phyloP scores from a whole-genome alignment of 1,139 yeast species.

The Schwanniomyces etchellsii region DNA sequence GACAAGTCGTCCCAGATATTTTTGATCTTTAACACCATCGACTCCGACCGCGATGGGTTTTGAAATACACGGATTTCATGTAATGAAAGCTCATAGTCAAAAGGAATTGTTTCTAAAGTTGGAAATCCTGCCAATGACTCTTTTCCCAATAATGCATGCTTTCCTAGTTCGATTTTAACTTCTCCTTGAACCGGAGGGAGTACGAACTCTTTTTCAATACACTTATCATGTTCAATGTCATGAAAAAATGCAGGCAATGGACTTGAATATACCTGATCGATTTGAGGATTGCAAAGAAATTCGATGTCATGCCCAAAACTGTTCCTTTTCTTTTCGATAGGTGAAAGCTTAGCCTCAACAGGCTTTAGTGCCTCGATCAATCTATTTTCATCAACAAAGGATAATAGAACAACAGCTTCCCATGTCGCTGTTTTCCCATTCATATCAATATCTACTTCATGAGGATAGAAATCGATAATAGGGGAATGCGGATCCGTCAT shows the following conservation, averaged over 20 bases:
- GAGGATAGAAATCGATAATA: constrained; percentile 85
- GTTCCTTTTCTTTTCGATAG: constrained; percentile 72
- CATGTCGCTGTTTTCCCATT: constrained; percentile 95
- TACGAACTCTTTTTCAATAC: constrained; percentile 53
- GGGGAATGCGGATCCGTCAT: constrained; percentile 92
- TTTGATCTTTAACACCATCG: constrained; percentile 62
- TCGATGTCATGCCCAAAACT: constrained; percentile 63
- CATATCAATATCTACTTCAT: constrained; percentile 80
- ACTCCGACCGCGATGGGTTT: constrained; percentile 77
- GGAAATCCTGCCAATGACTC: constrained; percentile 89
- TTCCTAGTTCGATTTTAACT: constrained; percentile 54
- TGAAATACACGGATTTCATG: constrained; percentile 78
- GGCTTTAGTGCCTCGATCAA: constrained; percentile 70
- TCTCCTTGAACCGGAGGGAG: constrained; percentile 48
- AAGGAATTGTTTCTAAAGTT: constrained; percentile 65
- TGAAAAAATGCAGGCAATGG: constrained; percentile 76
- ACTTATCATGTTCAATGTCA: constrained; percentile 73
- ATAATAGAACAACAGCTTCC: constrained; percentile 97
- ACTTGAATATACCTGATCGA: constrained; percentile 61
- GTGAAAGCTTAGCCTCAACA: constrained; percentile 50
- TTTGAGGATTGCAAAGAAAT: constrained; percentile 74
- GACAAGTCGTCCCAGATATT: constrained; percentile 45
- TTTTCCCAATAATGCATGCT: constrained; percentile 66
- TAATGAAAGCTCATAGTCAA: constrained; percentile 41
- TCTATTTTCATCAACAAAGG: constrained; percentile 84